Evolutionary conservation across 257 asterid genomes (phyloP), one percentile per base, ranked within the genome.

Genomic region (Lycium barbarum): DNA sequence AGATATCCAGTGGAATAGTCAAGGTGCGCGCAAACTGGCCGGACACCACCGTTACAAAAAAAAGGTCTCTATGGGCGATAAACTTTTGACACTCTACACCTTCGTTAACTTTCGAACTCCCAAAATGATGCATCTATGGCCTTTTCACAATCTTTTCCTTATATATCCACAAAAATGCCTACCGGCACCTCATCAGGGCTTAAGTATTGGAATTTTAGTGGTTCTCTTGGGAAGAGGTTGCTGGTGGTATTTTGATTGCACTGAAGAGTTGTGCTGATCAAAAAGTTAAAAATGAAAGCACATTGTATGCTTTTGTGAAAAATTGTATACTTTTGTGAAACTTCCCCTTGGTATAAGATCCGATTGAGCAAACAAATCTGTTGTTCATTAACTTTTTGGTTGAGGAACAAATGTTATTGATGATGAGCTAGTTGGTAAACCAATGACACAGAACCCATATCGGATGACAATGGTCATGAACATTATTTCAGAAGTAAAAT

Each of bases 281-380:
- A 45, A 43, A 73, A 73, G 57, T 47, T n/a, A 45, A 45, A 47
- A 47, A 20, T 73, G 58, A 73, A 73, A 73, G 80, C 81, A 74
- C 62, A 14, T 74, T 7, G 22, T 74, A 49, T 49, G 14, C 33
- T 74, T 74, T 74, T 49, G 14, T 76, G 61, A 13, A 49, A 49
- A n/a, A 14, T 74, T 7, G 22, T 74, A 49, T 49, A 14, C 33
- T 74, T 74, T 74, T 49, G 14, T 76, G 61, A 13, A 49, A 49
- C 22, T 3, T 49, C 13, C 81, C 81, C 22, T 74, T 49, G 40
- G 10, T 73, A 11, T 73, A 26, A 47, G 11, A 73, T 73, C 43
- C 12, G 43, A 40, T 74, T 20, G 43, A 22, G 81, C 14, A 12
- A 74, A 74, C 40, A 47, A 73, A 47, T 47, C 61, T 26, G 12